Evolutionary conservation across 257 asterid genomes (phyloP), one percentile per base, ranked within the genome.

Genomic region (Rauvolfia tetraphylla): DNA sequence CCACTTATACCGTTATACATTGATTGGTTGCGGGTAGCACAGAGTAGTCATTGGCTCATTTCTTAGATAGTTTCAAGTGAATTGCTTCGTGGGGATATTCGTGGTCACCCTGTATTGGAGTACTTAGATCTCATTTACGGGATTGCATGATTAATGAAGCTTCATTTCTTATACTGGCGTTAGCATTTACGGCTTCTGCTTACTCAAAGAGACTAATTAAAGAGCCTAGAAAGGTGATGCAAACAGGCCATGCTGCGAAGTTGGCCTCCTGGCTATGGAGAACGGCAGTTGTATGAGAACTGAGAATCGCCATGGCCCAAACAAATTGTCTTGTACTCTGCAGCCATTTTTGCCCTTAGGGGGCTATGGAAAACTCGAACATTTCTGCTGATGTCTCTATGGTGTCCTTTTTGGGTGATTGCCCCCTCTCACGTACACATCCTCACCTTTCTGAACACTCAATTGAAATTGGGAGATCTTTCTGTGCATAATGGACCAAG

Each of bases 391-490:
- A 70, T 31, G 54, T 61, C 62, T 33, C 62, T 46, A 2, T 36
- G 59, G n/a, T 58, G 75, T 68, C 44, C 74, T 14, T 63, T 56
- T 36, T 4, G 34, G 17, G 59, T 38, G 44, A 36, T 62, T 38
- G 39, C 67, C 51, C 51, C 46, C 4, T 4, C 20, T 59, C 46
- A 33, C 31, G 18, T 12, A 36, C 13, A 5, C 11, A 31, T 34
- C 61, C 63, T 77, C 20, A 2, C 53, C 22, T 58, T 77, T 66
- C n/a, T 53, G 54, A n/a, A 74, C 17, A 54, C 27, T 38, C 36
- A 23, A 67, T 42, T 15, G n/a, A 59, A 17, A 3, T 18, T 18
- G 74, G 75, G 18, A 54, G 69, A 78, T 82, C 41, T 69, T 76
- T 75, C n/a, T 27, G 61, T 25, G 56, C 46, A 38, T 39, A 49